Evolutionary conservation across 805 yeast species (phyloP).

Genomic region (Candida silvicultrix): DNA sequence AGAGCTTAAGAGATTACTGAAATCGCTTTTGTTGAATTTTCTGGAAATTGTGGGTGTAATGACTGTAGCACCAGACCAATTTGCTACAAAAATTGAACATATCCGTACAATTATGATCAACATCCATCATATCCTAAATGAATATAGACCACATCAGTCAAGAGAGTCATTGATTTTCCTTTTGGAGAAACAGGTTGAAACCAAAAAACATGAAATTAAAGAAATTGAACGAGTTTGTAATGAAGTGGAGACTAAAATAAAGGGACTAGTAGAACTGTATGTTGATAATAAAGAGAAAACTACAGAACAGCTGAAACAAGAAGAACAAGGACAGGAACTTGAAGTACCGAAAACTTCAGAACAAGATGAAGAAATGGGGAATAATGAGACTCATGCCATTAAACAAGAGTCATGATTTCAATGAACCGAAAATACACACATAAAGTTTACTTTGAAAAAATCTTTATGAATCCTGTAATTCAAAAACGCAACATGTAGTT

Average conservation of each 20-base stretch:
- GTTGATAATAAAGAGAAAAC: constrained; percentile 15
- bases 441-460: too few relatives aligned
- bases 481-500: too few relatives aligned
- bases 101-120: constrained; percentile 77
- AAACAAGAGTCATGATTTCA: background rate
- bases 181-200: constrained; percentile 62
- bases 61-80: constrained; percentile 63
- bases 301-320: background rate
- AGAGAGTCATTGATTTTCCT: constrained; percentile 80
- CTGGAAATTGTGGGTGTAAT: constrained; percentile 77
- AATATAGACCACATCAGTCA: constrained; percentile 93
- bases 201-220: constrained; percentile 48
- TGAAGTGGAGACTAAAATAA: constrained; percentile 33
- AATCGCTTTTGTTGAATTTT: constrained; percentile 73
- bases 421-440: background rate
- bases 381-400: background rate
- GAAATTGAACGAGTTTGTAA: constrained; percentile 32
- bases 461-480: too few relatives aligned
- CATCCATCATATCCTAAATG: constrained; percentile 85
- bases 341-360: background rate
- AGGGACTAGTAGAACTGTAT: constrained; percentile 23
- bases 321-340: too few relatives aligned
- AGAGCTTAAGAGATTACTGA: constrained; percentile 74
- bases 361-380: background rate
- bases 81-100: constrained; percentile 63